phyloP scores from a whole-genome alignment of 2,329 filamentous ascomycete genomes.

The Cladobotryum mycophilum region DNA sequence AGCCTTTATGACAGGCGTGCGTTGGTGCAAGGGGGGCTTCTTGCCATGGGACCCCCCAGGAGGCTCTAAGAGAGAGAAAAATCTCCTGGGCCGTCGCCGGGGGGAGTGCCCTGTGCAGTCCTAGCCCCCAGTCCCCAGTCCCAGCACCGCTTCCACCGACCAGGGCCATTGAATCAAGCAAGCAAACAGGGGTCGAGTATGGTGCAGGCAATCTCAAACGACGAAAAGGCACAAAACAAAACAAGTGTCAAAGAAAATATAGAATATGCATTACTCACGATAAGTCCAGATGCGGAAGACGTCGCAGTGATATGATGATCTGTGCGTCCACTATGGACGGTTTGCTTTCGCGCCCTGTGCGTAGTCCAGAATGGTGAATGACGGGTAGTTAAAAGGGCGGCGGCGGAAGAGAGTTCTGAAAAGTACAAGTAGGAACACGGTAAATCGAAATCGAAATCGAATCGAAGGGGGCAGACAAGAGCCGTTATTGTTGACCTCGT shows the following conservation, averaged over 20 bases:
- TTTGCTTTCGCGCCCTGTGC: neutral
- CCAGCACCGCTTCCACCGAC: conserved; percentile 1
- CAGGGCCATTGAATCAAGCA: conserved; percentile 5
- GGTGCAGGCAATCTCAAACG: neutral
- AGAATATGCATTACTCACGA: neutral
- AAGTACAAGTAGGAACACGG: too few species aligned
- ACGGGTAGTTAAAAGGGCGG: too few species aligned
- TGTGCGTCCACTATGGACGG: neutral
- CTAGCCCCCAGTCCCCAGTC: too few species aligned
- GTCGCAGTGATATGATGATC: neutral
- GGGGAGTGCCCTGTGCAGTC: conserved; percentile 10
- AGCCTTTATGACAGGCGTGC: conserved; percentile 12
- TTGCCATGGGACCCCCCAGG: neutral
- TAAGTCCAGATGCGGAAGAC: too few species aligned
- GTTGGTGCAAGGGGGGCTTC: conserved; percentile 5
- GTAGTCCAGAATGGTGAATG: neutral
- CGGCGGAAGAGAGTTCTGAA: too few species aligned
- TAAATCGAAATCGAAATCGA: neutral
- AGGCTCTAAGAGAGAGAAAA: conserved; percentile 7
- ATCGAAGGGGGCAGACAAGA: neutral
- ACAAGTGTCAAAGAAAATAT: neutral
- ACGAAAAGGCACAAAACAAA: neutral
- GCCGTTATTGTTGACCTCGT: neutral
- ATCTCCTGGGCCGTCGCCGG: conserved; percentile 15
- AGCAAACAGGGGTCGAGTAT: conserved; percentile 7